These are phyloP conservation scores for Vitis hybrid DNA, from an alignment of 177 flowering plant species.

Conservation along the genomic window DNA sequence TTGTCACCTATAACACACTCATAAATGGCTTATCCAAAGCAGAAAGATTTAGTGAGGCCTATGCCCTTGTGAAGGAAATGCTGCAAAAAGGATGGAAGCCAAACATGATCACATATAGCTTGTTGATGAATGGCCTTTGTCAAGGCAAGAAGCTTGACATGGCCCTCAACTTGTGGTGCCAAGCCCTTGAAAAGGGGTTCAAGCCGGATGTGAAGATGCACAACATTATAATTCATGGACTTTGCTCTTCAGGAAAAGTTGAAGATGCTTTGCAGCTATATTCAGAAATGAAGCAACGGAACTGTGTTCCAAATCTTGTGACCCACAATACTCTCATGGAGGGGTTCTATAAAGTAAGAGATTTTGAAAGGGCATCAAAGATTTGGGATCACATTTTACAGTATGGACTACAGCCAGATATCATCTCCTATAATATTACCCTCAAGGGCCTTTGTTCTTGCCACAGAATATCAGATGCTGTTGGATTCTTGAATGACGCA, in stretches of 20 bases:
- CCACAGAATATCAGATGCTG: conserved; percentile 50
- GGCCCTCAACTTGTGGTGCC: conserved; percentile 66
- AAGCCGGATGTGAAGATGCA: conserved; percentile 73
- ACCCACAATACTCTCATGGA: conserved; percentile 85
- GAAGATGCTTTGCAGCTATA: conserved; percentile 58
- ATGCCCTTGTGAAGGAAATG: conserved; percentile 67
- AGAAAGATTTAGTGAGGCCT: conserved; percentile 56
- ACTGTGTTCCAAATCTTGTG: conserved; percentile 70
- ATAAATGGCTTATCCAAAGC: conserved; percentile 66
- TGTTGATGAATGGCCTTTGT: conserved; percentile 71
- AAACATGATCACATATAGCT: conserved; percentile 68
- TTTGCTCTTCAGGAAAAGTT: conserved; percentile 66
- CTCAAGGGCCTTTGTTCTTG: conserved; percentile 86
- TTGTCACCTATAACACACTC: conserved; percentile 69
- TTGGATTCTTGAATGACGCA: conserved; percentile 58
- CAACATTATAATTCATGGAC: conserved; percentile 82
- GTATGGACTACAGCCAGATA: conserved; percentile 65
- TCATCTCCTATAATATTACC: conserved; percentile 78
- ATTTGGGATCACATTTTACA: conserved; percentile 64
- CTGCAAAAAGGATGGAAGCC: conserved; percentile 65
- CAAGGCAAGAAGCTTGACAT: conserved; percentile 41
- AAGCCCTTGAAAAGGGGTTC: conserved; percentile 45
- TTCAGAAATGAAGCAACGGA: conserved; percentile 48
- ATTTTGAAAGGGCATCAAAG: conserved; percentile 46
- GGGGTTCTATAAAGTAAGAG: conserved; percentile 64